Base-by-base conservation (phyloP, 2,329 filamentous ascomycete genomes). In the Massarina eburnea region DNA sequence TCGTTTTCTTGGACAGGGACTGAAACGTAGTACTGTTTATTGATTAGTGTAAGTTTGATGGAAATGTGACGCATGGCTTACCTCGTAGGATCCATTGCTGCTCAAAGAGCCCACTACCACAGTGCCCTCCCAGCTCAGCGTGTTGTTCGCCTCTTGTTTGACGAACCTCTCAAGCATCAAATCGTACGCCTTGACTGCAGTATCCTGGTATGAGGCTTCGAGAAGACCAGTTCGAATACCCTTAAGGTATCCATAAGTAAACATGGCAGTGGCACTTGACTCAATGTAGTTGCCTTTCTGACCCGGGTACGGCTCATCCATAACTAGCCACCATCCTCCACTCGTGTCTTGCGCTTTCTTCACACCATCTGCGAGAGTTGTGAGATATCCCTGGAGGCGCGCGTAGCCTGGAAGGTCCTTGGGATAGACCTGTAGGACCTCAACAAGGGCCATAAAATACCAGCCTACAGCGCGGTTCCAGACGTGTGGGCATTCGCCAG, bases 311-410 rank as follows among this genome's bases (percentile, higher is more conserved):
- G 72, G 63, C 45, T 75, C 71, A 53, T 74, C 75, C 74, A 83
- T 79, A 34, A 83, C 69, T 41, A 82, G 66, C 76, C 79, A 83
- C 80, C 81, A 84, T 6, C 77, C 80, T 0, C 79, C 78, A 4
- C 62, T 69, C 2, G 52, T 54, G 44, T 79, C 76, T 18, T 74
- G 74, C 0, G 71, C 68, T 8, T 57, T 56, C 43, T 72, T 71
- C 2, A 80, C 50, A 0, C 74, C 75, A 1, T 67, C 53, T 0
- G 73, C 71, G 0, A 79, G 64, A 3, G 71, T 63, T 1, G 63
- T 59, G 21, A 76, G 73, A 53, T 76, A 74, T 4, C 57, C 58
- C 34, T 66, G 51, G 5, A 76, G 59, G 49, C 67, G 64, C 14
- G 52, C 50, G 49, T 69, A 70, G 4, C 70, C 72, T 0, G 66